Evolutionary conservation across 2,329 filamentous ascomycete species (phyloP).

Genomic region (Phaeophleospora eucalypticola): DNA sequence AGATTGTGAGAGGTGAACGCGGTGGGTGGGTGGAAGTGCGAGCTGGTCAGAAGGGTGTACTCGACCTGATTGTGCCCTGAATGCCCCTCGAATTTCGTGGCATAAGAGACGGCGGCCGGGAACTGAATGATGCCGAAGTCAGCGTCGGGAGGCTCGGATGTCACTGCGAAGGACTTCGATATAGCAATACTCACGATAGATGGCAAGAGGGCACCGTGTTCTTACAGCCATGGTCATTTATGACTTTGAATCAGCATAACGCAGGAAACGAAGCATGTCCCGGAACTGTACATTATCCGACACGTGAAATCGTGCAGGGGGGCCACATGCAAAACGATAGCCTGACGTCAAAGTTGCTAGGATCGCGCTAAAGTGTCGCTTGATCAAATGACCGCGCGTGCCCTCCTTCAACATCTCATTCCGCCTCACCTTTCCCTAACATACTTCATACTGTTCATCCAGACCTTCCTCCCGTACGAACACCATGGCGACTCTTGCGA

Average conservation of each 20-base stretch:
- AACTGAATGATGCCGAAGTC: neutral
- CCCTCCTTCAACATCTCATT: neutral
- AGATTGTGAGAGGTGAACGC: slow-evolving; percentile 68
- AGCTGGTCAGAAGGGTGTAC: slow-evolving; percentile 41
- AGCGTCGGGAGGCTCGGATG: neutral
- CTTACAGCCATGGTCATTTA: too few relatives aligned
- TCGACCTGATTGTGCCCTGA: slow-evolving; percentile 35
- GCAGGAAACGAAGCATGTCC: too few relatives aligned
- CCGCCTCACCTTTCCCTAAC: too few relatives aligned
- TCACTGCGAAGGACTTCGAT: too few relatives aligned
- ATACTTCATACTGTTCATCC: too few relatives aligned
- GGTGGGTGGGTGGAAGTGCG: slow-evolving; percentile 68
- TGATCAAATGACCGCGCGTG: neutral
- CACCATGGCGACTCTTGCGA: neutral
- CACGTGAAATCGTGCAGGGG: neutral
- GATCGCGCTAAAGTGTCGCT: neutral
- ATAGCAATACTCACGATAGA: too few relatives aligned
- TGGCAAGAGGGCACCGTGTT: too few relatives aligned
- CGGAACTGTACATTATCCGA: too few relatives aligned
- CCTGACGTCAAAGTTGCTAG: neutral
- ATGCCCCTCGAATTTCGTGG: too few relatives aligned
- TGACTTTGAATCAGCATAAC: too few relatives aligned
- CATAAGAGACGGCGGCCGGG: neutral
- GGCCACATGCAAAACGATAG: too few relatives aligned
- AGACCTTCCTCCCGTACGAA: neutral